Evolutionary conservation across 2,329 filamentous ascomycete genomes (phyloP), one percentile per base, ranked within the genome.

Genomic region (Aspergillus novoparasiticus): DNA sequence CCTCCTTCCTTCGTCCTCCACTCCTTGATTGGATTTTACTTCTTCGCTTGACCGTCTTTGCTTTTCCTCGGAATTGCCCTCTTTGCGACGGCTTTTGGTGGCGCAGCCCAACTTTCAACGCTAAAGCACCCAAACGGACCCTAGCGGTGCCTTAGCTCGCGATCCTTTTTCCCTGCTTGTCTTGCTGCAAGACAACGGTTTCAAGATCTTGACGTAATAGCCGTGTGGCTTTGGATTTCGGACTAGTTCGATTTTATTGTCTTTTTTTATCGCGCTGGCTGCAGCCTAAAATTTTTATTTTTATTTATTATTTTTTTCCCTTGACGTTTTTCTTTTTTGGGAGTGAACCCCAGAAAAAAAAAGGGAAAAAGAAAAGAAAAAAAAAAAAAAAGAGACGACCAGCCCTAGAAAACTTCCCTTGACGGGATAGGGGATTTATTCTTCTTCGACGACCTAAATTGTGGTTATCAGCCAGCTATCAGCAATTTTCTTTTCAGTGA

Each of bases 171-270:
- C 54, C 62, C 46, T 62, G 61, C 55, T 62, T 62, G 62, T 63
- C 60, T 61, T 58, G 62, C 67, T 68, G 65, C 62, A 67, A 61
- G 65, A 65, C 64, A 67, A 66, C 65, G 59, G 62, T 64, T 61
- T 61, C 61, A 58, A 62, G 64, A 66, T 64, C 64, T 64, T 69
- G 67, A 69, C 67, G 67, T 69, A 69, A 69, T 69, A 64, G 63
- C 62, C 60, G 59, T 65, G 63, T 66, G 62, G 61, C 59, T 62
- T 66, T 58, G 55, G 57, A 61, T 66, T 66, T 58, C 63, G 59
- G 57, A 53, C 56, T 46, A 48, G 58, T 64, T 60, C 46, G 53
- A 58, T 59, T 60, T 51, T 43, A 54, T 71, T 64, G 62, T 63
- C 58, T 58, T 68, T 62, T 66, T 63, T 65, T 65, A 61, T 69